A percentile compares a stretch with the other conserved stretches of the same genome.
phyloP scores from a whole-genome alignment of 768 basidiomycete genomes.

The Boletus vinaceobasis region DNA sequence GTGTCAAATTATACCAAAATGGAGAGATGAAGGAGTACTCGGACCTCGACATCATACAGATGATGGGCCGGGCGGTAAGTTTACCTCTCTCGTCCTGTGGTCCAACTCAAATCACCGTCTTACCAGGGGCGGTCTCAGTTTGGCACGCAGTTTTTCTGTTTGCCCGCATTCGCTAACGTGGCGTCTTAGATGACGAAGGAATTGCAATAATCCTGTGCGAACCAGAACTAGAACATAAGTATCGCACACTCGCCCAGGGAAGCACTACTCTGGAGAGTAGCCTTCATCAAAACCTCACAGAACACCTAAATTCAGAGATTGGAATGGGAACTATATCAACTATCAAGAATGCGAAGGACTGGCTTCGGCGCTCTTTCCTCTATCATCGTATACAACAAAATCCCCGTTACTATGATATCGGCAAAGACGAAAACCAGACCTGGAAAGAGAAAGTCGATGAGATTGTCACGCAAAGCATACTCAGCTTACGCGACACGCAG shows the following conservation, averaged over 20 bases:
- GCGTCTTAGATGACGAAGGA: conserved; percentile 67
- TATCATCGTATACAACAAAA: conserved; percentile 85
- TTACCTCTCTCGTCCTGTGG: neutral
- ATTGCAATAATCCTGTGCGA: conserved; percentile 84
- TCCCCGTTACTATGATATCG: conserved; percentile 68
- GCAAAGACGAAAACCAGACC: conserved; percentile 50
- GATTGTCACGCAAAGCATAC: conserved; percentile 66
- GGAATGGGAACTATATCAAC: conserved; percentile 78
- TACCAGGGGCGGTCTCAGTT: conserved; percentile 85
- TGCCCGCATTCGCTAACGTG: neutral
- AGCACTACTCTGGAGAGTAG: conserved; percentile 80
- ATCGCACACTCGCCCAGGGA: conserved; percentile 64
- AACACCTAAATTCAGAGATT: conserved; percentile 94
- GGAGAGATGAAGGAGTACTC: conserved; percentile 75
- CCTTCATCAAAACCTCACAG: conserved; percentile 76
- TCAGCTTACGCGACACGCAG: conserved; percentile 55
- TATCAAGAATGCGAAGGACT: conserved; percentile 66
- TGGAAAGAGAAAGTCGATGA: conserved; percentile 74
- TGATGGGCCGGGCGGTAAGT: conserved; percentile 89
- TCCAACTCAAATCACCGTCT: neutral
- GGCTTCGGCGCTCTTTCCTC: conserved; percentile 84
- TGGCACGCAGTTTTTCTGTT: conserved; percentile 40
- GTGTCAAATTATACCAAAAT: conserved; percentile 77
- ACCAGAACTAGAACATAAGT: conserved; percentile 65
- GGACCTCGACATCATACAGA: conserved; percentile 91